Percentiles rank a stretch among this genome's conserved stretches.
Conservation (phyloP, 2,329 filamentous ascomycete species). For the Emmonsia crescens region DNA sequence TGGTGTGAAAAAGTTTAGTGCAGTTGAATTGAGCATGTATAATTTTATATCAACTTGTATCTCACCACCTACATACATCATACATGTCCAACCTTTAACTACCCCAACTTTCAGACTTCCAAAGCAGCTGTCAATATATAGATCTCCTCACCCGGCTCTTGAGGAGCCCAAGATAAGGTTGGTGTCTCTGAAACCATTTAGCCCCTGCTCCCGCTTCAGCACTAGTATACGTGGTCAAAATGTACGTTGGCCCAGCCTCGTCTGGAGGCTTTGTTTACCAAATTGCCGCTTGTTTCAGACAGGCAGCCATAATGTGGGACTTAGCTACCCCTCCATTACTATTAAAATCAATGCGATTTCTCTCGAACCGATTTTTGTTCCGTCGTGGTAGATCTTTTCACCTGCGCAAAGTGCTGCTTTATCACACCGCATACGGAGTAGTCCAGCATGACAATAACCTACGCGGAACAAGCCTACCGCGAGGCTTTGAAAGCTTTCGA, state of each 20-base stretch:
- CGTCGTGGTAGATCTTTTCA: neutral
- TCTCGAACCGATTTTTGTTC: neutral
- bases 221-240: neutral
- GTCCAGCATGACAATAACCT: neutral
- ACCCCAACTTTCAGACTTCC: neutral
- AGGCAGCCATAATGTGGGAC: neutral
- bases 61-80: neutral
- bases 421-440: neutral
- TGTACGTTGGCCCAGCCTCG: neutral
- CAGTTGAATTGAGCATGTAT: too few relatives aligned
- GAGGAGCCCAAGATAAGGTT: neutral
- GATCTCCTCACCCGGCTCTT: too few relatives aligned
- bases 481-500: slow-evolving; percentile 5
- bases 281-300: neutral
- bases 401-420: neutral
- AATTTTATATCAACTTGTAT: neutral
- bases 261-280: neutral
- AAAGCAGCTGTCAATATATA: neutral
- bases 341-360: neutral
- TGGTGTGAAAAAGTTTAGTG: too few relatives aligned
- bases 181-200: neutral
- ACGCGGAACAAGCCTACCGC: slow-evolving; percentile 2
- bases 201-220: neutral
- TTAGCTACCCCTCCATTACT: neutral
- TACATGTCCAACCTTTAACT: too few relatives aligned